Evolutionary conservation across 1,139 yeast species (phyloP).

Genomic region (Zygoascus sp.): DNA sequence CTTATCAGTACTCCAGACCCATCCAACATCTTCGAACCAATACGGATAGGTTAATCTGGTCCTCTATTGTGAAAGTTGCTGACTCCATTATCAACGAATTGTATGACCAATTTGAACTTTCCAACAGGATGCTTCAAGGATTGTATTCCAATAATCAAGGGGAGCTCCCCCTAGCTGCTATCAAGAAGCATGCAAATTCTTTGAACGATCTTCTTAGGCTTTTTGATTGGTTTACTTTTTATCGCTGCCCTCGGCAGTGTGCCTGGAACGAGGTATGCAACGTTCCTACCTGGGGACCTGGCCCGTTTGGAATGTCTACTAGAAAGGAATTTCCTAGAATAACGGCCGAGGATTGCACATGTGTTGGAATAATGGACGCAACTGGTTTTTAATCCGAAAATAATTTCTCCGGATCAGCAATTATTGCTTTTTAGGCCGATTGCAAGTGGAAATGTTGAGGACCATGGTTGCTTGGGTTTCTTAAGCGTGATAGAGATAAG

Average conservation of each 20-base stretch:
- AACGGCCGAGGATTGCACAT: conserved; percentile 10
- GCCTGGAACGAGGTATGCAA: conserved; percentile 45
- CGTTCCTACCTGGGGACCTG: conserved; percentile 58
- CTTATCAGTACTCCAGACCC: conserved; percentile 46
- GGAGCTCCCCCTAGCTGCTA: conserved; percentile 3
- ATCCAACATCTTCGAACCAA: conserved; percentile 30
- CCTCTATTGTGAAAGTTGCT: conserved; percentile 42
- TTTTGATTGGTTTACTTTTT: conserved; percentile 44
- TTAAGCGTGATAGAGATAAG: too few species aligned
- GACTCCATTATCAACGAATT: conserved; percentile 35
- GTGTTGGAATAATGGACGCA: conserved; percentile 13
- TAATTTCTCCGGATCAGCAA: neutral
- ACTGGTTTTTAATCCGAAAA: neutral
- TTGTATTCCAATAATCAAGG: conserved; percentile 9
- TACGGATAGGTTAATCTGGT: conserved; percentile 45
- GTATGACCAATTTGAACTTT: conserved; percentile 34
- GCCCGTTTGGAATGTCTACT: conserved; percentile 13
- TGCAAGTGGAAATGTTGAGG: too few species aligned
- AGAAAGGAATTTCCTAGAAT: conserved; percentile 10
- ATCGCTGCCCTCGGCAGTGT: conserved; percentile 42
- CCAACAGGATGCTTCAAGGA: conserved; percentile 12
- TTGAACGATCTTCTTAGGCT: conserved; percentile 26
- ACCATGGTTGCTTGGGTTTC: too few species aligned
- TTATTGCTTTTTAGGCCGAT: neutral
- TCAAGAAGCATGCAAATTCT: conserved; percentile 18